Base-by-base conservation (phyloP, 2,329 filamentous ascomycete species). In the Bimuria novae-zelandiae region DNA sequence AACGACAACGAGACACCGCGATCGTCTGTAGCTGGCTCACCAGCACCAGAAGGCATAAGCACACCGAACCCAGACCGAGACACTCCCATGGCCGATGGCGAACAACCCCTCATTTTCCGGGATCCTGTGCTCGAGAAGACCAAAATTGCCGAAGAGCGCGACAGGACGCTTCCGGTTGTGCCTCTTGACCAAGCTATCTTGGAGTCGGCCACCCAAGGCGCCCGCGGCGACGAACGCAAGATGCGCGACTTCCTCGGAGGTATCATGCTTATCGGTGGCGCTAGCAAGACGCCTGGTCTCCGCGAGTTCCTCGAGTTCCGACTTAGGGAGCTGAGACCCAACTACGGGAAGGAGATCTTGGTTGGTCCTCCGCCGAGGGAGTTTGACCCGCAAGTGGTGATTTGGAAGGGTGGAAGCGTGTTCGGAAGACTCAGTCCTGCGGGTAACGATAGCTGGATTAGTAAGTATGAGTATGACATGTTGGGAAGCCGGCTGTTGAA, bases 341-440 rank as follows among this genome's bases (percentile, higher is more conserved):
- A 77, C n/a, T 83, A 82, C 59, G 77, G 79, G 5, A 86, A 94
- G 81, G 81, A 86, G 60, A 84, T 89, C 51, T 78, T 88, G 56
- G 84, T 89, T 21, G 84, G 83, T 1, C 80, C 82, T 17, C 85
- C 86, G n/a, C 94, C 94, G 0, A 82, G 93, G 65, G 94, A 99
- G 65, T 88, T 99, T 78, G 94, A 99, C 75, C 91, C 94, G 55
- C 92, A 97, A 75, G 92, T 97, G n/a, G 89, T 97, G 48, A 87
- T 88, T 7, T 99, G 94, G 94, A 99, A 99, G 81, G 94, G 94
- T 3, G 94, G 90, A 0, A 96, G 92, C 70, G 92, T 99, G 14
- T 99, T 97, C 79, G 92, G 91, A 2, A 92, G 96, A 77, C 78
- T 97, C 63, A 84, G 87, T 55, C 79, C 79, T 40, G 92, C 91